Conservation (phyloP, 768 basidiomycete genomes). For the Serpula lacrymans region DNA sequence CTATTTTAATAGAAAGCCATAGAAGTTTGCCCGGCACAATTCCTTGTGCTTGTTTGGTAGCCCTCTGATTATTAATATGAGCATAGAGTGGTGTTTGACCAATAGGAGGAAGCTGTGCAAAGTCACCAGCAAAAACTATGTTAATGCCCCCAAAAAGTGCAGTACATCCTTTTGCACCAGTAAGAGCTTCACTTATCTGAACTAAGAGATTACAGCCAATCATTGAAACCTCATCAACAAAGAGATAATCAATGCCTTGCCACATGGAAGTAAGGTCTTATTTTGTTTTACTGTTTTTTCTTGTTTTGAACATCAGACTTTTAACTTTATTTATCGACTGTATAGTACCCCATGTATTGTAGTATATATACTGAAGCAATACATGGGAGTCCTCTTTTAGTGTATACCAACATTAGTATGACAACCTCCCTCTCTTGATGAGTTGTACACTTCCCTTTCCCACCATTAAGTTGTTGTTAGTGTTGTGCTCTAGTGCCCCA, state of each 20-base stretch:
- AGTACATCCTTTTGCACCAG: slow-evolving; percentile 12
- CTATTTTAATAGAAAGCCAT: slow-evolving; percentile 28
- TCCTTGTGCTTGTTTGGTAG: slow-evolving; percentile 9
- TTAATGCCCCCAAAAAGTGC: slow-evolving; percentile 36
- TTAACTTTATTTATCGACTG: too few species aligned
- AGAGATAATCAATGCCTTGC: slow-evolving; percentile 35
- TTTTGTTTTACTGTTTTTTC: too few species aligned
- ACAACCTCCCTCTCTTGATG: too few species aligned
- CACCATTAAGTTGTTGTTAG: too few species aligned
- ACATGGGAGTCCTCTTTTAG: too few species aligned
- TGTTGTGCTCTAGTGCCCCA: too few species aligned
- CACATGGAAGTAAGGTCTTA: not conserved
- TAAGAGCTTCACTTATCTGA: slow-evolving; percentile 20
- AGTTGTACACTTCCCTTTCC: too few species aligned
- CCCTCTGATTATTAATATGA: too few species aligned
- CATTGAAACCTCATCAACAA: slow-evolving; percentile 46
- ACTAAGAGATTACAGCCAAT: slow-evolving; percentile 26
- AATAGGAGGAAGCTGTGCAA: slow-evolving; percentile 40
- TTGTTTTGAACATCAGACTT: too few species aligned
- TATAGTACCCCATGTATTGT: too few species aligned
- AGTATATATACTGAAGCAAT: too few species aligned
- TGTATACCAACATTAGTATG: too few species aligned
- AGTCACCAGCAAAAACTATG: slow-evolving; percentile 46
- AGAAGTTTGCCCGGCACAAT: slow-evolving; percentile 27
- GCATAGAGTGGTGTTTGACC: slow-evolving; percentile 18